A percentile compares a stretch with the other conserved stretches of the same genome.
phyloP scores from a whole-genome alignment of 345 rosid genomes.

The Acer yangbiense region DNA sequence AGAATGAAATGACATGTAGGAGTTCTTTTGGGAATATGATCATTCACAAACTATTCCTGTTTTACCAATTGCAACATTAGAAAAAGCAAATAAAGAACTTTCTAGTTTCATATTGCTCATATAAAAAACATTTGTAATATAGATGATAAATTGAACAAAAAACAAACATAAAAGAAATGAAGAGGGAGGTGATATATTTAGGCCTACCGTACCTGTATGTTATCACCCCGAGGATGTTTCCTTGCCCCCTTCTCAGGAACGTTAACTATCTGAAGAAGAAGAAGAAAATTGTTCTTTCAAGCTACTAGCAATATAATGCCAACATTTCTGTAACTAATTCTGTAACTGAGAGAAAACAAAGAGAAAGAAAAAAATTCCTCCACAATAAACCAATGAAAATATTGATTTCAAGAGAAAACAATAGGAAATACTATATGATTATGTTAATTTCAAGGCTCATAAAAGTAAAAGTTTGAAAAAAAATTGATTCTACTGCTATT shows the following conservation, averaged over 20 bases:
- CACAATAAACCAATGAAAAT: not conserved
- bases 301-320: slow-evolving; percentile 6
- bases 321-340: not conserved
- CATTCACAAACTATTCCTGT: too few relatives aligned
- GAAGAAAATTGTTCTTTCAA: slow-evolving; percentile 24
- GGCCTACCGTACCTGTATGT: slow-evolving; percentile 67
- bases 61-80: too few relatives aligned
- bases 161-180: not conserved
- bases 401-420: not conserved
- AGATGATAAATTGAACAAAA: slow-evolving; percentile 4
- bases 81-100: too few relatives aligned
- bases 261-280: slow-evolving; percentile 69
- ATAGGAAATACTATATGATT: not conserved
- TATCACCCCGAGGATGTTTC: slow-evolving; percentile 97
- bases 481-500: not conserved
- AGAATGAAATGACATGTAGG: not conserved
- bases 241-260: slow-evolving; percentile 99
- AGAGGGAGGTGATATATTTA: slow-evolving; percentile 1
- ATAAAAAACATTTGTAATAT: not conserved
- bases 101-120: too few relatives aligned
- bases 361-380: slow-evolving; percentile 5
- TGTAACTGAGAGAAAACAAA: not conserved
- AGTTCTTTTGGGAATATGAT: not conserved
- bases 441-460: not conserved
- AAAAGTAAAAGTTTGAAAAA: not conserved